Evolutionary conservation across 2,329 filamentous ascomycete genomes (phyloP).

Genomic region (Xylariaceae sp.): DNA sequence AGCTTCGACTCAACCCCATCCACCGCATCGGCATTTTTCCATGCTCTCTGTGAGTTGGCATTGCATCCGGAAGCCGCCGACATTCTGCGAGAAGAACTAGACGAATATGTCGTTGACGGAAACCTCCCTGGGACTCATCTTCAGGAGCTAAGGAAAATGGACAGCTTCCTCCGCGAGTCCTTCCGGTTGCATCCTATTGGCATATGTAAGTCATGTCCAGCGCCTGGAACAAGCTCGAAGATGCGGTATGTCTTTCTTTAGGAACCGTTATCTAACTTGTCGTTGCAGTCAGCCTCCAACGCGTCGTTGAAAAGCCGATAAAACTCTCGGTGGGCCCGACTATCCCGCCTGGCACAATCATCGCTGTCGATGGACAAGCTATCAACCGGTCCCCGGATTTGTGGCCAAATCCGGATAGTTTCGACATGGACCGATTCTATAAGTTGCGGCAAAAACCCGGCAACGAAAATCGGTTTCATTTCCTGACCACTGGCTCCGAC

Average conservation of each 20-base stretch:
- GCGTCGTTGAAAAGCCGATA: slow-evolving; percentile 5
- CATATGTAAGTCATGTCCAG: background rate
- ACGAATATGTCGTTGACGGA: background rate
- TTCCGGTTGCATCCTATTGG: background rate
- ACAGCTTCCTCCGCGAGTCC: slow-evolving; percentile 1
- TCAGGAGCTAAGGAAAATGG: background rate
- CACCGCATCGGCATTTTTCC: background rate
- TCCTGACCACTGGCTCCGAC: slow-evolving; percentile 21
- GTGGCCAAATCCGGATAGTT: slow-evolving; percentile 22
- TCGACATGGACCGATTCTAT: slow-evolving; percentile 23
- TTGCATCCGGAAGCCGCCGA: background rate
- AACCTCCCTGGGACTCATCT: background rate
- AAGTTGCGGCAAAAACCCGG: slow-evolving; percentile 19
- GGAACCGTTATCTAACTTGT: background rate
- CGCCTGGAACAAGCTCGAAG: too few species aligned
- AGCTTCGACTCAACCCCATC: background rate
- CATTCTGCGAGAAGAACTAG: background rate
- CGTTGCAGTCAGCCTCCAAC: background rate
- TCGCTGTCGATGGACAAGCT: slow-evolving; percentile 24
- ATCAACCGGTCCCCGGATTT: slow-evolving; percentile 19
- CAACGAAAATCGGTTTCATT: slow-evolving; percentile 21
- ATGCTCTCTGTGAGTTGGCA: background rate
- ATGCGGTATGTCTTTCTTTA: background rate
- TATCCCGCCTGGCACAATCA: slow-evolving; percentile 23
- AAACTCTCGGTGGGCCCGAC: slow-evolving; percentile 24